phyloP scores from a whole-genome alignment of 2,329 filamentous ascomycete genomes.

The Aspergillus unguis region DNA sequence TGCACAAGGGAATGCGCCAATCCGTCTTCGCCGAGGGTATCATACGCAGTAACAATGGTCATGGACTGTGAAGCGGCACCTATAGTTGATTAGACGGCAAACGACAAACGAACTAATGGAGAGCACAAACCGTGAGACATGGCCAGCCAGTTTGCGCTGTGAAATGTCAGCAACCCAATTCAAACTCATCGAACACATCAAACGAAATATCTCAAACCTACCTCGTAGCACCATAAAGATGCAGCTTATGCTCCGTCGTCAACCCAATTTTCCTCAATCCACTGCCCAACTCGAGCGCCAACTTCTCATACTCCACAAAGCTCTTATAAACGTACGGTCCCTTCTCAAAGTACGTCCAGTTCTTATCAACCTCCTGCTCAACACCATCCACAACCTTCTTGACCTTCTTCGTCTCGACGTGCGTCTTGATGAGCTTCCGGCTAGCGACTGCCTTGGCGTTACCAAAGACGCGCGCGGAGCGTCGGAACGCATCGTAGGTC shows the following conservation, averaged over 20 bases:
- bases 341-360: conserved; percentile 88
- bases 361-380: conserved; percentile 77
- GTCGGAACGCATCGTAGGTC: conserved; percentile 72
- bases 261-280: conserved; percentile 74
- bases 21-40: conserved; percentile 81
- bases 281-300: conserved; percentile 65
- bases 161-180: conserved; percentile 13
- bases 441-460: conserved; percentile 65
- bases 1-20: conserved; percentile 82
- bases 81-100: conserved; percentile 18
- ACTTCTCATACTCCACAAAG: conserved; percentile 73
- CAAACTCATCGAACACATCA: not conserved
- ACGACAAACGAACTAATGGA: not conserved
- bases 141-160: conserved; percentile 75
- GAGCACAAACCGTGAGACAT: conserved; percentile 63
- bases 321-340: conserved; percentile 71
- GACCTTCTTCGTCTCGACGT: conserved; percentile 82
- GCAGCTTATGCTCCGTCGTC: conserved; percentile 63
- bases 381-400: conserved; percentile 83
- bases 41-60: conserved; percentile 90
- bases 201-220: conserved; percentile 34
- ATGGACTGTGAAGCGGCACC: conserved; percentile 77
- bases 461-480: conserved; percentile 62
- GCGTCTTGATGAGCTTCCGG: conserved; percentile 70
- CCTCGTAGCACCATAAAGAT: conserved; percentile 83